Percentiles rank a stretch among this genome's conserved stretches.
Conservation (phyloP, 1,139 yeast genomes). For the Nakaseomyces delphensis region DNA sequence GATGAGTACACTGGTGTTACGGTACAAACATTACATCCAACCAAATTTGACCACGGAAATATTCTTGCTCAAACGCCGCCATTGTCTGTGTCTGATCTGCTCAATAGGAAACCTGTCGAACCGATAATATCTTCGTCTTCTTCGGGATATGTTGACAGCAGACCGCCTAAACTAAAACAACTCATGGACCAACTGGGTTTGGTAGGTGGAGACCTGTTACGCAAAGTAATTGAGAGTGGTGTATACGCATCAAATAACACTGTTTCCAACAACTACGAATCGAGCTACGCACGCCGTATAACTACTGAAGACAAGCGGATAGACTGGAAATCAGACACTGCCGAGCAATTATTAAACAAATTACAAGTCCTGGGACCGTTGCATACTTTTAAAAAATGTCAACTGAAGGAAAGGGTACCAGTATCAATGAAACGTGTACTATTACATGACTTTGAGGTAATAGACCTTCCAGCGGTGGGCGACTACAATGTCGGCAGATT, state of each 20-base stretch:
- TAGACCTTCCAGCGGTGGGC: neutral
- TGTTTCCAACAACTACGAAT: neutral
- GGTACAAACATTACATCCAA: slow-evolving; percentile 82
- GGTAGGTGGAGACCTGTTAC: slow-evolving; percentile 53
- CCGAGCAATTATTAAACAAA: slow-evolving; percentile 38
- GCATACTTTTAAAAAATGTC: slow-evolving; percentile 40
- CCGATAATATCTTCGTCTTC: slow-evolving; percentile 6
- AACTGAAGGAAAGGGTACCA: slow-evolving; percentile 26
- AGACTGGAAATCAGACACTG: slow-evolving; percentile 37
- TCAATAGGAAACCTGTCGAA: slow-evolving; percentile 5
- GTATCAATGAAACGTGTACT: slow-evolving; percentile 39
- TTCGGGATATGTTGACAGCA: neutral
- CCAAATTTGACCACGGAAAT: slow-evolving; percentile 72
- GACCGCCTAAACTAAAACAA: slow-evolving; percentile 17
- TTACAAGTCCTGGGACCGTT: slow-evolving; percentile 54
- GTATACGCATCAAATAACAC: neutral
- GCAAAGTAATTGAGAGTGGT: slow-evolving; percentile 33
- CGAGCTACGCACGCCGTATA: slow-evolving; percentile 10
- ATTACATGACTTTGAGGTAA: slow-evolving; percentile 33
- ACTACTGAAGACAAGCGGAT: slow-evolving; percentile 37
- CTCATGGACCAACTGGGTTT: slow-evolving; percentile 43
- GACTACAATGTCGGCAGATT: slow-evolving; percentile 33
- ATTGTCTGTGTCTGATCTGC: slow-evolving; percentile 31
- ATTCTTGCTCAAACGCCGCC: slow-evolving; percentile 52
- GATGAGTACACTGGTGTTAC: slow-evolving; percentile 72